phyloP scores from a whole-genome alignment of 2,329 filamentous ascomycete genomes.

The Dothiorella sarmentorum region DNA sequence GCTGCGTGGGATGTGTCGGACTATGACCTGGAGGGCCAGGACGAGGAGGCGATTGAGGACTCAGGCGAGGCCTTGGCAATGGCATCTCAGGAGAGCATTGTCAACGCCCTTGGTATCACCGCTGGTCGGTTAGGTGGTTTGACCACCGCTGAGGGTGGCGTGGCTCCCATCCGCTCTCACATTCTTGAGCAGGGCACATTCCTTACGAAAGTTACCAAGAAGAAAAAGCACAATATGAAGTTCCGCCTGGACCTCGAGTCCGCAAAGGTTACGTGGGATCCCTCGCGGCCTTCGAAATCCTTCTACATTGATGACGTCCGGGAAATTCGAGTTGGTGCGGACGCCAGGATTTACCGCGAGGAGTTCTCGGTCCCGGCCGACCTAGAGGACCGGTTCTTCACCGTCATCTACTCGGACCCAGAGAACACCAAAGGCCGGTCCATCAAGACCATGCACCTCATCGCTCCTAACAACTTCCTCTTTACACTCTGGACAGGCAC shows the following conservation, averaged over 20 bases:
- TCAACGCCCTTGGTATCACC: slow-evolving; percentile 42
- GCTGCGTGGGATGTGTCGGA: slow-evolving; percentile 48
- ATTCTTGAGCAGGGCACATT: slow-evolving; percentile 74
- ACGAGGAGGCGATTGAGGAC: slow-evolving; percentile 48
- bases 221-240: slow-evolving; percentile 71
- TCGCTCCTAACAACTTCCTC: slow-evolving; percentile 69
- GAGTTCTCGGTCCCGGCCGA: slow-evolving; percentile 70
- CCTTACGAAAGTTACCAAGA: slow-evolving; percentile 82
- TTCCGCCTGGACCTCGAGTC: slow-evolving; percentile 78
- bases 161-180: slow-evolving; percentile 72
- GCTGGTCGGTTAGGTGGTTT: slow-evolving; percentile 22
- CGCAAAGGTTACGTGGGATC: slow-evolving; percentile 86
- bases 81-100: slow-evolving; percentile 28
- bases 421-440: slow-evolving; percentile 69
- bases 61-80: slow-evolving; percentile 31
- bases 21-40: slow-evolving; percentile 52
- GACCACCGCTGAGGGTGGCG: slow-evolving; percentile 40
- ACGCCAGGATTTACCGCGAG: slow-evolving; percentile 84
- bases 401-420: slow-evolving; percentile 78
- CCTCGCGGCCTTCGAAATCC: slow-evolving; percentile 70
- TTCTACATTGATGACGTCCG: slow-evolving; percentile 95
- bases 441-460: slow-evolving; percentile 80
- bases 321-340: slow-evolving; percentile 77
- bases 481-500: slow-evolving; percentile 80
- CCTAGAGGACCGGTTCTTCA: slow-evolving; percentile 75